phyloP scores from a whole-genome alignment of 805 yeast genomes.

The Candida montana region DNA sequence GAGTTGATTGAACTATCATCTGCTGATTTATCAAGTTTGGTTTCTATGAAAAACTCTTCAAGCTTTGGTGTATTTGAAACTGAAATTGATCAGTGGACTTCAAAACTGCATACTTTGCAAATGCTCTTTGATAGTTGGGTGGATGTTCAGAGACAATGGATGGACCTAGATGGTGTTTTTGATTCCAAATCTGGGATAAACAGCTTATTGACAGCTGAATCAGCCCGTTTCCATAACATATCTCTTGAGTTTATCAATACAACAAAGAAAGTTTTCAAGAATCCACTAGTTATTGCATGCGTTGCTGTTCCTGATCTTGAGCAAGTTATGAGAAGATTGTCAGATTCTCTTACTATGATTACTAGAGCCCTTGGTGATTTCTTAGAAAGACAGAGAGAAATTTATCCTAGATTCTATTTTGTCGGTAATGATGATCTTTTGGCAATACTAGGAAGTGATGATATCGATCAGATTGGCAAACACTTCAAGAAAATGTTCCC shows the following conservation, averaged over 20 bases:
- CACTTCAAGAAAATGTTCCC: constrained; percentile 69
- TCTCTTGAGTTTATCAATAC: constrained; percentile 55
- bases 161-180: constrained; percentile 77
- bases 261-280: constrained; percentile 43
- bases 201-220: constrained; percentile 63
- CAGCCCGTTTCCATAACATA: constrained; percentile 56
- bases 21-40: constrained; percentile 56
- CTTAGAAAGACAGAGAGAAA: constrained; percentile 70
- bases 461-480: constrained; percentile 41
- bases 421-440: constrained; percentile 87
- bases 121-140: constrained; percentile 64
- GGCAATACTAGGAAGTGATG: constrained; percentile 68
- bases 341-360: constrained; percentile 53
- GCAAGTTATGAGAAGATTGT: constrained; percentile 40
- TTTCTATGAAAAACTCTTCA: constrained; percentile 67
- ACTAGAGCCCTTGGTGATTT: constrained; percentile 68
- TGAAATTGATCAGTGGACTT: constrained; percentile 50
- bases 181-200: constrained; percentile 53
- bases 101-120: constrained; percentile 44
- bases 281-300: constrained; percentile 51
- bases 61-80: constrained; percentile 56
- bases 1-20: constrained; percentile 49
- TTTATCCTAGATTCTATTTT: constrained; percentile 79
- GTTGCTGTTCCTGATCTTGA: constrained; percentile 44
- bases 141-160: constrained; percentile 86